These are phyloP conservation scores for Chrysochromulina parva DNA, from an alignment of 78 protist genomes.

Conservation along the genomic window DNA sequence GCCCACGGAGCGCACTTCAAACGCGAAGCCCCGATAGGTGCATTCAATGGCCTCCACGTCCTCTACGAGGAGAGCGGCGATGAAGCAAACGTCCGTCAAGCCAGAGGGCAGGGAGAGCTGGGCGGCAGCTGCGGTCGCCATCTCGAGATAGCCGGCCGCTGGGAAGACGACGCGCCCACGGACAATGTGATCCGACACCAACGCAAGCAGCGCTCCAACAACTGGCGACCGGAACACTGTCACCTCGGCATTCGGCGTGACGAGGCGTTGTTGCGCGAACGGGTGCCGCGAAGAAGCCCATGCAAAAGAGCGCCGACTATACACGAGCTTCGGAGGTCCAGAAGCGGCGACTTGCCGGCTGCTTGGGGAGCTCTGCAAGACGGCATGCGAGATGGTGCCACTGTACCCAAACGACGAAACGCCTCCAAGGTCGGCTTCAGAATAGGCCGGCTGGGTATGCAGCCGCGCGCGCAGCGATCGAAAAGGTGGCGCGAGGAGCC, in stretches of 20 bases:
- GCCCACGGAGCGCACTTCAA: neutral
- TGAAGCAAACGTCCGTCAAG: neutral
- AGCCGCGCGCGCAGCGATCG: neutral
- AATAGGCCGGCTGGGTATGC: neutral
- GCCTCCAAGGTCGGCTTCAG: neutral
- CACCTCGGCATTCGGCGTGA: neutral
- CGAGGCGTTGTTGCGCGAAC: neutral
- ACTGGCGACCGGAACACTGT: neutral
- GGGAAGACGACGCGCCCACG: neutral
- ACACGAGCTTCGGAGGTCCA: neutral
- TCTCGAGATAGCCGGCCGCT: neutral
- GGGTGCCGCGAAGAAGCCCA: neutral
- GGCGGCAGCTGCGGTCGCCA: neutral
- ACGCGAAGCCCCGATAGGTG: neutral
- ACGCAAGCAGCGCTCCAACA: neutral
- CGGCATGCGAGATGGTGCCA: slow-evolving; percentile 24
- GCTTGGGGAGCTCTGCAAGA: too few species aligned
- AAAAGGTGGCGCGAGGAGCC: neutral
- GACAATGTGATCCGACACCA: neutral
- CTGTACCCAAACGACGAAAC: slow-evolving; percentile 23
- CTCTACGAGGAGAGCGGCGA: neutral
- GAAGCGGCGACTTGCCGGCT: neutral
- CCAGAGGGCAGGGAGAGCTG: neutral
- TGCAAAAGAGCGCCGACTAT: neutral
- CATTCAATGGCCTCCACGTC: neutral